Percentiles rank a stretch among this genome's conserved stretches.
These are phyloP conservation scores for Quercus mongolica DNA, from an alignment of 306 rosid species.

Conservation along the genomic window DNA sequence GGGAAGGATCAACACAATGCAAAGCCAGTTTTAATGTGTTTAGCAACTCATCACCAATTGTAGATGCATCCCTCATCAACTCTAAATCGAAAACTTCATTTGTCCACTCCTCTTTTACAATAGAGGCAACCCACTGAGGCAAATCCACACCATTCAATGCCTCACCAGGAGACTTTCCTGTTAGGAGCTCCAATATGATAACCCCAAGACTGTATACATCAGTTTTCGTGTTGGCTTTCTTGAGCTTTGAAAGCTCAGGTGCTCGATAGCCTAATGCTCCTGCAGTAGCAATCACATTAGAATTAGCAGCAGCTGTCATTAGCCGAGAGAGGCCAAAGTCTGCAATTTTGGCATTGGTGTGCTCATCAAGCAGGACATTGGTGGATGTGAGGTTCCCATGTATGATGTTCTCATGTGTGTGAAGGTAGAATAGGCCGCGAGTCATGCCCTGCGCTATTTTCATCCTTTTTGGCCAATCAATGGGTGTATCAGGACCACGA, in stretches of 20 bases:
- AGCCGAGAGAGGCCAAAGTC: slow-evolving; percentile 78
- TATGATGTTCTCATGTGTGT: slow-evolving; percentile 59
- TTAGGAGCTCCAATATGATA: slow-evolving; percentile 86
- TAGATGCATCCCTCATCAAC: slow-evolving; percentile 77
- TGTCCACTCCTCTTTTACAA: slow-evolving; percentile 96
- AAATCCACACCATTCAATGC: slow-evolving; percentile 80
- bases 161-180: slow-evolving; percentile 90
- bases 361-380: slow-evolving; percentile 69
- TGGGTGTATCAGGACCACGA: slow-evolving; percentile 58
- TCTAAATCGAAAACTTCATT: slow-evolving; percentile 88
- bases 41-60: slow-evolving; percentile 72
- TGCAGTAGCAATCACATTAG: slow-evolving; percentile 85
- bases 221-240: slow-evolving; percentile 79
- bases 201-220: slow-evolving; percentile 93
- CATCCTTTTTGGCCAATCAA: slow-evolving; percentile 90
- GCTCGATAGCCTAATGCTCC: slow-evolving; percentile 87
- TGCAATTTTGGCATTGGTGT: slow-evolving; percentile 53
- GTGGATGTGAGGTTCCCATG: slow-evolving; percentile 89
- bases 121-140: slow-evolving; percentile 98
- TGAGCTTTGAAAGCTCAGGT: slow-evolving; percentile 79
- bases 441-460: slow-evolving; percentile 67
- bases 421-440: slow-evolving; percentile 71
- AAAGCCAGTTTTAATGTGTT: slow-evolving; percentile 82
- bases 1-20: slow-evolving; percentile 99
- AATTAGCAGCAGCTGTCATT: slow-evolving; percentile 80